phyloP scores from a whole-genome alignment of 495 filamentous ascomycete species.

The Aspergillus homomorphus region DNA sequence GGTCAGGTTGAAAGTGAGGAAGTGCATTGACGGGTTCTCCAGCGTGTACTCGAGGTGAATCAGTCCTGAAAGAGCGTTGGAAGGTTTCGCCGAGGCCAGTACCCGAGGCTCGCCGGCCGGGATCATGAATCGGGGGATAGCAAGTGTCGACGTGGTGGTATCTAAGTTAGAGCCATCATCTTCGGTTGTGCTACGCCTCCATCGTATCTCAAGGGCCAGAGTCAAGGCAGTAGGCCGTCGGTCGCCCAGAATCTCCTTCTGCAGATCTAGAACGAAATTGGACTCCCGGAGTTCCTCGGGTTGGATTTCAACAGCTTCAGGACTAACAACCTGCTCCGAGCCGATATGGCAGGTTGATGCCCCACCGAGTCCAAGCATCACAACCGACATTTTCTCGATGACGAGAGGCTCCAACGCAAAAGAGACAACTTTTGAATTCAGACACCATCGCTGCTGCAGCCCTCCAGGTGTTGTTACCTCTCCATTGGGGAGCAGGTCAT shows the following conservation, averaged over 20 bases:
- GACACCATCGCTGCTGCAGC: slow-evolving; percentile 75
- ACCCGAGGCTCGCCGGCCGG: slow-evolving; percentile 85
- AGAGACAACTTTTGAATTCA: slow-evolving; percentile 69
- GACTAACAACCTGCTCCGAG: slow-evolving; percentile 35
- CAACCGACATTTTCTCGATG: slow-evolving; percentile 61
- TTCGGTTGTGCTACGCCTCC: slow-evolving; percentile 54
- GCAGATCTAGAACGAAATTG: slow-evolving; percentile 67
- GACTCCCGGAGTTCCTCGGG: slow-evolving; percentile 65
- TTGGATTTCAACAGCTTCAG: slow-evolving; percentile 39
- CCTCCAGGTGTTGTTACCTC: slow-evolving; percentile 47
- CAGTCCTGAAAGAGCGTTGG: slow-evolving; percentile 34
- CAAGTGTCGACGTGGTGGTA: slow-evolving; percentile 53
- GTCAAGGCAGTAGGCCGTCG: slow-evolving; percentile 67
- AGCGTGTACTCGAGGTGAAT: slow-evolving; percentile 66
- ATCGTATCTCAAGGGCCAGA: slow-evolving; percentile 70
- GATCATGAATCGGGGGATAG: slow-evolving; percentile 73
- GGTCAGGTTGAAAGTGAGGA: slow-evolving; percentile 81
- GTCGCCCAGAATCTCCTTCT: slow-evolving; percentile 76
- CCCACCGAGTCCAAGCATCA: slow-evolving; percentile 53
- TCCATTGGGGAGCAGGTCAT: slow-evolving; percentile 33
- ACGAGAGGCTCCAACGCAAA: slow-evolving; percentile 69
- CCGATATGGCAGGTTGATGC: slow-evolving; percentile 47
- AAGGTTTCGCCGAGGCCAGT: slow-evolving; percentile 60
- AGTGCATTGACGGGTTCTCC: slow-evolving; percentile 92
- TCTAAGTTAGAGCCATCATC: slow-evolving; percentile 12